A percentile compares a stretch with the other conserved stretches of the same genome.
These are phyloP conservation scores for Grammothele lineata DNA, from an alignment of 768 basidiomycete genomes.

Conservation along the genomic window DNA sequence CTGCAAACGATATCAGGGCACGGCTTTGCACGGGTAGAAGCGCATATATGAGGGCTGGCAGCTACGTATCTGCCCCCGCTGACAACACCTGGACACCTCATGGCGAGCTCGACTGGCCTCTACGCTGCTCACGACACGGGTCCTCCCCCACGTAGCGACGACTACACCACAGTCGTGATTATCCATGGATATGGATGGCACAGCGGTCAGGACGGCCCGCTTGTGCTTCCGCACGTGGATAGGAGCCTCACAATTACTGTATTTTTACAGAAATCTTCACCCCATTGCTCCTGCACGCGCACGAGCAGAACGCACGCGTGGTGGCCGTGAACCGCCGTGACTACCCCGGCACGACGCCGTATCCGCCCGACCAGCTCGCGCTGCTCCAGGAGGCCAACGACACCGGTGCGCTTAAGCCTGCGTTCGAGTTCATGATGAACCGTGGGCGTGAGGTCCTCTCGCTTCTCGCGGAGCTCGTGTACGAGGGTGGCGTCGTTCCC, in stretches of 20 bases:
- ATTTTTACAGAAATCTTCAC: slow-evolving; percentile 20
- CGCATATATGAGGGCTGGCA: no score
- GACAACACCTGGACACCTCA: no score
- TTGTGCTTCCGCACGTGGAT: no score
- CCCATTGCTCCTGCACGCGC: slow-evolving; percentile 17
- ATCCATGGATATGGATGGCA: slow-evolving; percentile 11
- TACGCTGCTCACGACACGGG: neutral
- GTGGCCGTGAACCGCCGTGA: slow-evolving; percentile 25
- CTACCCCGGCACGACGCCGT: slow-evolving; percentile 24
- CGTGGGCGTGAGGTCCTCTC: slow-evolving; percentile 31
- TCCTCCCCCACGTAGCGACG: neutral
- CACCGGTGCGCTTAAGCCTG: no score
- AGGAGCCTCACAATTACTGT: no score
- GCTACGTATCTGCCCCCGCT: no score
- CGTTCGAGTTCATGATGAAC: slow-evolving; percentile 18
- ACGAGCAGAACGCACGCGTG: slow-evolving; percentile 18
- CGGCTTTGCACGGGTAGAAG: no score
- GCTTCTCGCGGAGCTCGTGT: slow-evolving; percentile 32
- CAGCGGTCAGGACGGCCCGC: slow-evolving; percentile 8
- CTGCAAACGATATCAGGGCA: no score
- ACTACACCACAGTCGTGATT: slow-evolving; percentile 7
- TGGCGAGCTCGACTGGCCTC: no score
- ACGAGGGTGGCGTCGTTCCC: slow-evolving; percentile 24
- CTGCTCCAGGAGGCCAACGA: no score
- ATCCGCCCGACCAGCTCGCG: slow-evolving; percentile 13